These are phyloP conservation scores for Mesembryanthemum crystallinum DNA, from an alignment of 148 eudicot species.

Conservation along the genomic window DNA sequence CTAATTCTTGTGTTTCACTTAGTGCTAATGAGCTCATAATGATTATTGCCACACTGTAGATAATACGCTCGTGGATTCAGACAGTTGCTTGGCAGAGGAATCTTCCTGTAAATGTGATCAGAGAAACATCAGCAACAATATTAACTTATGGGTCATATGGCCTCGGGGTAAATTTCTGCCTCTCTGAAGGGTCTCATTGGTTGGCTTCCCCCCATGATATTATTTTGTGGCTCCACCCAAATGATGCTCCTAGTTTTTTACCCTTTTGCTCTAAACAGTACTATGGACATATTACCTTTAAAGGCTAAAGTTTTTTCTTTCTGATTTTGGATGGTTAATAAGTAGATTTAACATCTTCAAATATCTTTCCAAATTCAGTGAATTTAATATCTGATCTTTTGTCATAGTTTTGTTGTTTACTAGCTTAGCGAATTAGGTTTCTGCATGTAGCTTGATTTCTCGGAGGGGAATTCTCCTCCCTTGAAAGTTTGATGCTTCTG, in stretches of 20 bases:
- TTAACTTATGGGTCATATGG: slow-evolving; percentile 66
- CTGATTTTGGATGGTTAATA: background rate
- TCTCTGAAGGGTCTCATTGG: background rate
- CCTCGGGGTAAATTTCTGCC: slow-evolving; percentile 46
- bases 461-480: background rate
- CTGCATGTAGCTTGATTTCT: background rate
- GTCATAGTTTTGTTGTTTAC: background rate
- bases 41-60: slow-evolving; percentile 28
- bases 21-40: background rate
- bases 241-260: background rate
- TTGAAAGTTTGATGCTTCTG: background rate
- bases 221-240: background rate
- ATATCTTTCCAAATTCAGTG: background rate
- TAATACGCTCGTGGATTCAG: slow-evolving; percentile 46
- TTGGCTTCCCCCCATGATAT: background rate
- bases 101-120: slow-evolving; percentile 23
- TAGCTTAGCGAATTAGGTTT: background rate
- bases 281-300: background rate
- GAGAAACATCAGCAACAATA: slow-evolving; percentile 45
- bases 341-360: background rate
- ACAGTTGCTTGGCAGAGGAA: slow-evolving; percentile 41
- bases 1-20: background rate
- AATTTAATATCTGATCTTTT: background rate
- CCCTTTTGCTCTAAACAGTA: background rate
- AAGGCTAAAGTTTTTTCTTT: background rate